Evolutionary conservation across 2,329 filamentous ascomycete genomes (phyloP), one percentile per base, ranked within the genome.

Genomic region (Ophiostoma sp.): DNA sequence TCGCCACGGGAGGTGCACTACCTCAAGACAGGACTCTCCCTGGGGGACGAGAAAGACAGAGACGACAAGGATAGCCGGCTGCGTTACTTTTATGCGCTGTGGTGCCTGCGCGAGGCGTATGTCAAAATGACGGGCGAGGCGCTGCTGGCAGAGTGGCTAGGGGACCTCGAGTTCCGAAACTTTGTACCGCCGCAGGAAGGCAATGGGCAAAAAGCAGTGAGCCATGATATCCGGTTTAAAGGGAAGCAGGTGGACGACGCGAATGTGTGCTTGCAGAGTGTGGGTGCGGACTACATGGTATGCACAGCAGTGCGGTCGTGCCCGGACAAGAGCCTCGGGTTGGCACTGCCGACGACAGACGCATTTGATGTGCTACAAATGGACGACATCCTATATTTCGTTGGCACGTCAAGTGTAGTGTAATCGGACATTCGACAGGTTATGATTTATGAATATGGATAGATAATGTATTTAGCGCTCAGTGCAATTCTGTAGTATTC

Each of bases 61-160:
- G 16, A 60, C 8, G 74, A 77, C 41, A 79, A 85, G 18, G 87
- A 89, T 70, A 82, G 79, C 36, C 88, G 87, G 74, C 79, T 93
- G 41, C 82, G 89, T 5, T 82, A 84, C 67, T 94, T 94, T 75
- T 94, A 93, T 76, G 84, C 89, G 0, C 85, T 90, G 69, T 94
- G 90, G 88, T 91, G 89, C 76, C 83, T 92, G 76, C 87, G 91
- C 73, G 91, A 94, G 79, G 88, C 90, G 0, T 93, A 91, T 75
- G 87, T 93, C 77, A 94, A 93, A 83, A 87, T 94, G 79, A 90
- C 89, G 42, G 91, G 91, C 40, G 89, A 93, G 74, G 91, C 89
- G 0, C 81, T 94, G 69, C 80, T 93, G 8, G 91, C 91, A 0
- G 81, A 81, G 4, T 94, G 91, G 91, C 81, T 94, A 65, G 80